Percentiles rank a stretch among this genome's conserved stretches.
Evolutionary conservation across 2,329 filamentous ascomycete species (phyloP).

Genomic region (Apiospora pterosperma): DNA sequence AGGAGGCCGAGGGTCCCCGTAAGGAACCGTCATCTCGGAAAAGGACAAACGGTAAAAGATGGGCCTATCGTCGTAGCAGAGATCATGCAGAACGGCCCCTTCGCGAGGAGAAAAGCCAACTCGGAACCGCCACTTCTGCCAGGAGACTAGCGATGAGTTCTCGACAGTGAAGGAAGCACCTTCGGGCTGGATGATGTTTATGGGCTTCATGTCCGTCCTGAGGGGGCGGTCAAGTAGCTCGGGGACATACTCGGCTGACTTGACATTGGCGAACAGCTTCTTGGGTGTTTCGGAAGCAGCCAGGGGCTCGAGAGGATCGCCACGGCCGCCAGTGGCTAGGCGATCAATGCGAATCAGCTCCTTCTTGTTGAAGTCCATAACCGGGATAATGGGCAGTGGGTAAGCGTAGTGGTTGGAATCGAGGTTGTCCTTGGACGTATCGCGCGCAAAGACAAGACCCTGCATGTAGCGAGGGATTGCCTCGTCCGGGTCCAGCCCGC

Average conservation of each 20-base stretch:
- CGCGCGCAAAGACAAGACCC: slow-evolving; percentile 46
- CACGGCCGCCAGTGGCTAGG: slow-evolving; percentile 44
- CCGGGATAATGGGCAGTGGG: slow-evolving; percentile 55
- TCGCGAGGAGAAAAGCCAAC: slow-evolving; percentile 61
- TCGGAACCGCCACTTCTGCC: slow-evolving; percentile 54
- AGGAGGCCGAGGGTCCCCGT: slow-evolving; percentile 58
- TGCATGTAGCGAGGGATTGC: slow-evolving; percentile 43
- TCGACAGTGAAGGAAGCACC: slow-evolving; percentile 29
- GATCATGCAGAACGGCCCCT: slow-evolving; percentile 59
- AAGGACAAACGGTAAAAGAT: slow-evolving; percentile 57
- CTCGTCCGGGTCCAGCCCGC: slow-evolving; percentile 37
- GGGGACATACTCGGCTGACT: slow-evolving; percentile 43
- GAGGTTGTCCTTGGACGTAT: slow-evolving; percentile 37
- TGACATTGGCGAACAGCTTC: slow-evolving; percentile 41
- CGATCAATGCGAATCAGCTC: slow-evolving; percentile 55
- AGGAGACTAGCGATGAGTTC: slow-evolving; percentile 26
- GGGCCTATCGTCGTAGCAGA: slow-evolving; percentile 57
- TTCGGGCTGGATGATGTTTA: slow-evolving; percentile 65
- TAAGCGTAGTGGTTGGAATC: slow-evolving; percentile 63
- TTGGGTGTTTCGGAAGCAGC: slow-evolving; percentile 34
- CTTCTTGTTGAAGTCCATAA: slow-evolving; percentile 55
- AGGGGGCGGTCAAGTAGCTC: slow-evolving; percentile 46
- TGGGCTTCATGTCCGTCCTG: slow-evolving; percentile 59
- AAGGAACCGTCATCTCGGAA: slow-evolving; percentile 62
- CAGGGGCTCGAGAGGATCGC: slow-evolving; percentile 38